Evolutionary conservation across 352 stramenopile species (phyloP).

Genomic region (Phytophthora ramorum): DNA sequence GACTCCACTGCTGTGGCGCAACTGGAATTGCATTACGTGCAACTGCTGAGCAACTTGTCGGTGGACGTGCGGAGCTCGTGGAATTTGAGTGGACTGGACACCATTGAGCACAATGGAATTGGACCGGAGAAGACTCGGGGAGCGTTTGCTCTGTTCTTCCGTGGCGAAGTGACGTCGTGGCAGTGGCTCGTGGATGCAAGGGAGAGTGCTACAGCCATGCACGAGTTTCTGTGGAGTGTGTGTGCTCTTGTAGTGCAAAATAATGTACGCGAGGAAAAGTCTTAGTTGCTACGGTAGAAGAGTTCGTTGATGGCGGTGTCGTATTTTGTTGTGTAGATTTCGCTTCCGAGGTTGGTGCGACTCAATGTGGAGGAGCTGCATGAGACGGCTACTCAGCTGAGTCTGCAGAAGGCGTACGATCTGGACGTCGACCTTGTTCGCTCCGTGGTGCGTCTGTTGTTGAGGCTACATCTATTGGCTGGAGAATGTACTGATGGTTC

Average conservation of each 20-base stretch:
- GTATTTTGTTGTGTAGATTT: conserved; percentile 26
- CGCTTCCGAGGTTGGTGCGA: conserved; percentile 58
- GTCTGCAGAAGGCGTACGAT: conserved; percentile 67
- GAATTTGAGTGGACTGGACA: conserved; percentile 58
- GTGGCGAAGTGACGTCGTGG: conserved; percentile 49
- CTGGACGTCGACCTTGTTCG: conserved; percentile 69
- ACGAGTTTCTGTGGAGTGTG: conserved; percentile 81
- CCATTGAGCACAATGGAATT: conserved; percentile 66
- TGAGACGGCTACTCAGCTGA: conserved; percentile 55
- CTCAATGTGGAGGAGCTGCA: conserved; percentile 70
- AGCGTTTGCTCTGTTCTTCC: conserved; percentile 64
- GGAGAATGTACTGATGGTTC: neutral
- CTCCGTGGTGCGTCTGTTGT: conserved; percentile 41
- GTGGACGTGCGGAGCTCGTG: conserved; percentile 71
- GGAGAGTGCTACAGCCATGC: conserved; percentile 59
- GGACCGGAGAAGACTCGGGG: conserved; percentile 59
- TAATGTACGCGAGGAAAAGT: conserved; percentile 35
- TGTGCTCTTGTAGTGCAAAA: conserved; percentile 63
- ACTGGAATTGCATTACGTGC: conserved; percentile 66
- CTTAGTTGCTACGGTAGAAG: neutral
- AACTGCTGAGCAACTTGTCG: conserved; percentile 71
- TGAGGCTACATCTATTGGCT: conserved; percentile 5
- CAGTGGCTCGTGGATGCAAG: conserved; percentile 68
- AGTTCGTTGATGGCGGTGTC: neutral
- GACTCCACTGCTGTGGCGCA: conserved; percentile 30